A percentile compares a stretch with the other conserved stretches of the same genome.
phyloP scores from a whole-genome alignment of 768 basidiomycete genomes.

The Tulasnella sp. region DNA sequence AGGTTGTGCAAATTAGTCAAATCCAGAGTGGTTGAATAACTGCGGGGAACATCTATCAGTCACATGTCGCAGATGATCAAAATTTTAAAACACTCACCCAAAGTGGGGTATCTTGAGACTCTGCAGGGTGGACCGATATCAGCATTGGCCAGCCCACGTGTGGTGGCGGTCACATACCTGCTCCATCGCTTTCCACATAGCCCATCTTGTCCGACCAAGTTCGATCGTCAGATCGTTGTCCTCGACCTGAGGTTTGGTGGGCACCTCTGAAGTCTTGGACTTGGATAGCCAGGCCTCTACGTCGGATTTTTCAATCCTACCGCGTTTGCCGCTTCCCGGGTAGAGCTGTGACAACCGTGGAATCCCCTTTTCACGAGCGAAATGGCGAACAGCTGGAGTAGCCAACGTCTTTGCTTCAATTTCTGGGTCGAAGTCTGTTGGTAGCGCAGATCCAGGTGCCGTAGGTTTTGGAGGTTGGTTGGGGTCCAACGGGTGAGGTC shows the following conservation, averaged over 20 bases:
- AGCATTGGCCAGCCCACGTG: neutral
- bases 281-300: slow-evolving; percentile 48
- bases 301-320: slow-evolving; percentile 70
- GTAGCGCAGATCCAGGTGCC: neutral
- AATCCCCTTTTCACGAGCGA: slow-evolving; percentile 62
- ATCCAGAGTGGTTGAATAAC: slow-evolving; percentile 73
- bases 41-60: slow-evolving; percentile 35
- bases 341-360: slow-evolving; percentile 51
- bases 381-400: slow-evolving; percentile 72
- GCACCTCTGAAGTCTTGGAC: slow-evolving; percentile 14
- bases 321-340: slow-evolving; percentile 69
- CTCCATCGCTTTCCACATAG: slow-evolving; percentile 89
- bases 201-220: slow-evolving; percentile 68
- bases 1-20: slow-evolving; percentile 63
- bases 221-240: slow-evolving; percentile 58
- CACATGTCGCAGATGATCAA: neutral
- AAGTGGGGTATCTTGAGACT: slow-evolving; percentile 85
- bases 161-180: slow-evolving; percentile 48
- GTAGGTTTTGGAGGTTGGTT: slow-evolving; percentile 34
- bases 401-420: slow-evolving; percentile 51
- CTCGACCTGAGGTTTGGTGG: slow-evolving; percentile 33
- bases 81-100: slow-evolving; percentile 44
- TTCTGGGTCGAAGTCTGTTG: neutral
- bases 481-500: slow-evolving; percentile 65
- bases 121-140: slow-evolving; percentile 40